Percentiles rank a stretch among this genome's conserved stretches.
Conservation (phyloP, 2,329 filamentous ascomycete species). For the Trichoderma sp. region DNA sequence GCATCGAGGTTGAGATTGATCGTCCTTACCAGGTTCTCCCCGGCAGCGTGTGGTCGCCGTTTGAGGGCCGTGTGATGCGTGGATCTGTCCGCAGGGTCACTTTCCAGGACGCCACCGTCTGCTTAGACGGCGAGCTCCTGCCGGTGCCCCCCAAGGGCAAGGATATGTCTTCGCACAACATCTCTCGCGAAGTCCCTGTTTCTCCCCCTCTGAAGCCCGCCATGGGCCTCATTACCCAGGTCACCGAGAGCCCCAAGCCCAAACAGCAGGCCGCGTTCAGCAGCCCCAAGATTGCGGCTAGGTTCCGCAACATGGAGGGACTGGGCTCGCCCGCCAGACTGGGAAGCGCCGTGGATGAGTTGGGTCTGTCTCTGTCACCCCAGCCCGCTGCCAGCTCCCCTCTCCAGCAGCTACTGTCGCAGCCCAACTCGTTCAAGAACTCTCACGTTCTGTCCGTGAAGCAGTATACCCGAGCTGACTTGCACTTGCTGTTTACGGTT, state of each 20-base stretch:
- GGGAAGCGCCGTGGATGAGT: conserved; percentile 41
- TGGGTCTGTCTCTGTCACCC: conserved; percentile 46
- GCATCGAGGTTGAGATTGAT: conserved; percentile 73
- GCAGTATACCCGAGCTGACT: conserved; percentile 81
- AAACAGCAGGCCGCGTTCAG: conserved; percentile 30
- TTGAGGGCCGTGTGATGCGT: conserved; percentile 65
- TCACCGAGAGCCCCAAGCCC: conserved; percentile 38
- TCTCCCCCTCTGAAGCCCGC: conserved; percentile 60
- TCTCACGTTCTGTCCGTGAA: conserved; percentile 89
- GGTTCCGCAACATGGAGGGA: conserved; percentile 32
- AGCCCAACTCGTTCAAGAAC: conserved; percentile 79
- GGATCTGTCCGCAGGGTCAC: conserved; percentile 72
- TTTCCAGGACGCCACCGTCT: conserved; percentile 72
- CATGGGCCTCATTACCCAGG: conserved; percentile 37
- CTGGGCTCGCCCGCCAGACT: conserved; percentile 27
- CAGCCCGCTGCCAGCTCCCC: conserved; percentile 57
- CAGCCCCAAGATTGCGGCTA: conserved; percentile 31
- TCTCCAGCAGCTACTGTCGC: conserved; percentile 70
- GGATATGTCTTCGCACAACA: conserved; percentile 71
- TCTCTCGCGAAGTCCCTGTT: conserved; percentile 42
- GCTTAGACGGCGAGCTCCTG: conserved; percentile 65
- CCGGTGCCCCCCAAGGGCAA: conserved; percentile 59
- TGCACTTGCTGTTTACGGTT: conserved; percentile 92
- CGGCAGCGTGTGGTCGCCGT: conserved; percentile 63
- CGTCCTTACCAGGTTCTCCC: conserved; percentile 60